These are phyloP conservation scores for Coniosporium tulheliwenetii DNA, from an alignment of 2,329 filamentous ascomycete genomes.

Conservation along the genomic window DNA sequence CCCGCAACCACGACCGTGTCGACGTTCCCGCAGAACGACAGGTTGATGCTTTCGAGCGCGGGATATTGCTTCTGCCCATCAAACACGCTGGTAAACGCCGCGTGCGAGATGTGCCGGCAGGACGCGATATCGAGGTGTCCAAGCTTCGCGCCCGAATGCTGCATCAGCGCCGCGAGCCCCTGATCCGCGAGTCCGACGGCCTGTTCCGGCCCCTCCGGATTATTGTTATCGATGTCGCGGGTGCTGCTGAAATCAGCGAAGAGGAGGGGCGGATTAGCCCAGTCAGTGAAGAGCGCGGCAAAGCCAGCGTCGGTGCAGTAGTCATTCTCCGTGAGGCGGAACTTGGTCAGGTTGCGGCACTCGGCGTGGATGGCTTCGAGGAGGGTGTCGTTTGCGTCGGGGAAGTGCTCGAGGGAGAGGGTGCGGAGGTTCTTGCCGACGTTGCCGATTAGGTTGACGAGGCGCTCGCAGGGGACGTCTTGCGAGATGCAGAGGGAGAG, in stretches of 20 bases:
- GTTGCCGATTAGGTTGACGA: constrained; percentile 44
- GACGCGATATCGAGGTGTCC: constrained; percentile 61
- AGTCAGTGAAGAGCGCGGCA: constrained; percentile 54
- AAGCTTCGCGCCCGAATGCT: constrained; percentile 56
- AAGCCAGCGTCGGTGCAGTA: constrained; percentile 62
- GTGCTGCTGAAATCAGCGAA: constrained; percentile 64
- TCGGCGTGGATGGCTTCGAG: constrained; percentile 54
- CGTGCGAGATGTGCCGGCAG: constrained; percentile 63
- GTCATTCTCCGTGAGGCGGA: constrained; percentile 68
- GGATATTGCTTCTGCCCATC: constrained; percentile 44
- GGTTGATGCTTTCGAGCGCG: constrained; percentile 50
- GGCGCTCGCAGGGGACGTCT: constrained; percentile 37
- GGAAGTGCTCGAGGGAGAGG: constrained; percentile 58
- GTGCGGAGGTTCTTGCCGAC: constrained; percentile 57
- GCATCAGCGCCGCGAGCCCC: constrained; percentile 71
- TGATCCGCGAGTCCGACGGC: constrained; percentile 56
- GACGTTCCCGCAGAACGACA: constrained; percentile 39
- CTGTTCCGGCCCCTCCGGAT: constrained; percentile 46
- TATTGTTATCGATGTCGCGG: constrained; percentile 57
- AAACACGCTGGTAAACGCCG: constrained; percentile 64
- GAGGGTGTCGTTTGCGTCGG: constrained; percentile 50
- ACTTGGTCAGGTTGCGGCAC: constrained; percentile 54
- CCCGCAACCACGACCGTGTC: constrained; percentile 39
- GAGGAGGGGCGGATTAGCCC: constrained; percentile 56
- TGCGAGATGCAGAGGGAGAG: constrained; percentile 55